Evolutionary conservation across 1,139 yeast species (phyloP).

Genomic region (Pichia sp.): DNA sequence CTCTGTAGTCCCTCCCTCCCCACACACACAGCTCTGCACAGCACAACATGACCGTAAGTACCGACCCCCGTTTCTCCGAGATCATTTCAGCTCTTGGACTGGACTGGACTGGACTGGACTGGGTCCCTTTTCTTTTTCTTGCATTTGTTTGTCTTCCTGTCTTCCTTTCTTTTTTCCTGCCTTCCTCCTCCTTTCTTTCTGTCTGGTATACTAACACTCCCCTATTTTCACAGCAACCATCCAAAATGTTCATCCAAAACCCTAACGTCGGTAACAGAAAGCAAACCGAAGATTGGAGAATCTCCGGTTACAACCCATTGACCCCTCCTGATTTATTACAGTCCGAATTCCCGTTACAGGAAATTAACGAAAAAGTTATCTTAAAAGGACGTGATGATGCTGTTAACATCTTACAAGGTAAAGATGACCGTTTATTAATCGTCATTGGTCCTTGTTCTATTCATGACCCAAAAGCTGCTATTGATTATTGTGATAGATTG

Average conservation of each 20-base stretch:
- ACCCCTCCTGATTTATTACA: conserved; percentile 93
- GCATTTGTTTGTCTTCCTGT: no score
- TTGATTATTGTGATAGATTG: conserved; percentile 75
- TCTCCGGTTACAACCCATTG: conserved; percentile 81
- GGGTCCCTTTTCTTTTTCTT: no score
- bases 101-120: no score
- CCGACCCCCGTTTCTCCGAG: no score
- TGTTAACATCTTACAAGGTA: conserved; percentile 62
- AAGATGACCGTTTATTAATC: conserved; percentile 72
- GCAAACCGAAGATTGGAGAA: conserved; percentile 88
- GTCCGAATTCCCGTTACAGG: conserved; percentile 74
- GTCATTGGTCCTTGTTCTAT: conserved; percentile 97
- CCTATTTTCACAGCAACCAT: conserved; percentile 11
- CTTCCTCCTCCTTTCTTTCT: neutral
- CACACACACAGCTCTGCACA: no score
- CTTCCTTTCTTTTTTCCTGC: no score
- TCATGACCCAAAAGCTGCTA: conserved; percentile 89
- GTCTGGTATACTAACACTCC: neutral
- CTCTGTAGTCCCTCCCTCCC: no score
- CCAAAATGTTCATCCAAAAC: conserved; percentile 73
- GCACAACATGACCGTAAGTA: no score
- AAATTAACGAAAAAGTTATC: conserved; percentile 54
- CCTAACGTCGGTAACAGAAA: conserved; percentile 76
- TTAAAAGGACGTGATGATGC: conserved; percentile 73
- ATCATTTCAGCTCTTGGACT: no score